A percentile compares a stretch with the other conserved stretches of the same genome.
These are phyloP conservation scores for Arthrinium puccinioides DNA, from an alignment of 2,329 filamentous ascomycete genomes.

Conservation along the genomic window DNA sequence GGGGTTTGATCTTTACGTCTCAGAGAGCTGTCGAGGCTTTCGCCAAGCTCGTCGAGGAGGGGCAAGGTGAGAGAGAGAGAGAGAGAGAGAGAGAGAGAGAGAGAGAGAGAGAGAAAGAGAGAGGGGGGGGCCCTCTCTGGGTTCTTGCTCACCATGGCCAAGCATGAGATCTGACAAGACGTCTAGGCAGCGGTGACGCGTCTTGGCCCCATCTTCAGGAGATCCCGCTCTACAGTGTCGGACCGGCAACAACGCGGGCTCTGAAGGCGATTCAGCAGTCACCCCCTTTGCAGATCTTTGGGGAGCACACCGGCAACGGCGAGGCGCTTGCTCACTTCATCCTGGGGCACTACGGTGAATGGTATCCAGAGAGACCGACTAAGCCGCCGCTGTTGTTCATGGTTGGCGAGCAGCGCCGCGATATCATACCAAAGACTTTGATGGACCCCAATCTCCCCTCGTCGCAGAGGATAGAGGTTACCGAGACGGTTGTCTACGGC, in stretches of 20 bases:
- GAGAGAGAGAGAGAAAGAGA: slow-evolving; percentile 5
- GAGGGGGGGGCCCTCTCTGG: too few species aligned
- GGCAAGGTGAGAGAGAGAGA: too few species aligned
- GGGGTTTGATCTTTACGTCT: slow-evolving; percentile 78
- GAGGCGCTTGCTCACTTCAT: slow-evolving; percentile 74
- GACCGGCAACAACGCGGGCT: slow-evolving; percentile 72
- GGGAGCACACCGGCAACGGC: slow-evolving; percentile 78
- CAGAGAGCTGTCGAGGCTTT: slow-evolving; percentile 80
- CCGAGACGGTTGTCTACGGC: slow-evolving; percentile 80
- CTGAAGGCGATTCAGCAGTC: slow-evolving; percentile 48
- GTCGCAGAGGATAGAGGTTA: slow-evolving; percentile 53
- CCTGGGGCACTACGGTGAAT: slow-evolving; percentile 62
- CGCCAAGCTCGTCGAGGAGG: slow-evolving; percentile 49
- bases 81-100: too few species aligned
- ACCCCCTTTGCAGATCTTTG: slow-evolving; percentile 57
- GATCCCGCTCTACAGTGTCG: slow-evolving; percentile 68
- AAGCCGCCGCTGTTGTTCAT: slow-evolving; percentile 73
- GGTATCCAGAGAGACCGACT: slow-evolving; percentile 32
- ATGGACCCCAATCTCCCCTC: slow-evolving; percentile 47
- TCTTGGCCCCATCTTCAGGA: slow-evolving; percentile 50
- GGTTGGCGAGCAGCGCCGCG: slow-evolving; percentile 81
- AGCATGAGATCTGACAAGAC: too few species aligned
- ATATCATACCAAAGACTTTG: slow-evolving; percentile 80
- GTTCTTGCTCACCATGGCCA: too few species aligned
- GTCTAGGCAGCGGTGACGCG: too few species aligned